These are phyloP conservation scores for Metschnikowia kunwiensis DNA, from an alignment of 805 yeast species.

Conservation along the genomic window DNA sequence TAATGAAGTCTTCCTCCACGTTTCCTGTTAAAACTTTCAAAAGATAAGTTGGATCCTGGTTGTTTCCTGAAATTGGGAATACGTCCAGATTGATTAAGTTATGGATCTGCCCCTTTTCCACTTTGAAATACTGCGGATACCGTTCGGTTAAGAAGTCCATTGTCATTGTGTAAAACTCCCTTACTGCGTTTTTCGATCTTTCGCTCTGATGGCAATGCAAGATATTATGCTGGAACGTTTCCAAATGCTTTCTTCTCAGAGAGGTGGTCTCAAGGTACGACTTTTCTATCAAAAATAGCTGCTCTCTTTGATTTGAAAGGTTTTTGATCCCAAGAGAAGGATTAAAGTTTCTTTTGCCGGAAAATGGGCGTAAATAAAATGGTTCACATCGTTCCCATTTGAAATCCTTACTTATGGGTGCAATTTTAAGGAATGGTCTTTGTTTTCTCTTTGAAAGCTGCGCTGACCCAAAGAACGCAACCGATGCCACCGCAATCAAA, in stretches of 20 bases:
- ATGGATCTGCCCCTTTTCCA: conserved; percentile 20
- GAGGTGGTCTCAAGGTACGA: conserved; percentile 49
- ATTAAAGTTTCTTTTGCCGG: conserved; percentile 33
- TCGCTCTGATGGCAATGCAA: conserved; percentile 22
- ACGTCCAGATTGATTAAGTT: conserved; percentile 42
- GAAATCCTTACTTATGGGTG: conserved; percentile 12
- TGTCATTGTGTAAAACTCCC: conserved; percentile 49
- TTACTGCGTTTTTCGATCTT: conserved; percentile 32
- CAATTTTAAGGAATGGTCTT: neutral
- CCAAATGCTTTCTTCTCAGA: conserved; percentile 34
- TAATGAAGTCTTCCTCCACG: conserved; percentile 62
- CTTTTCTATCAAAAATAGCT: conserved; percentile 61
- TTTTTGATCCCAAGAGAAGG: conserved; percentile 35
- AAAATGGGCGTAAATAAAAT: conserved; percentile 38
- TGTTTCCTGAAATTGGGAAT: conserved; percentile 27
- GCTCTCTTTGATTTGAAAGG: conserved; percentile 38
- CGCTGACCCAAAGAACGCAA: no score
- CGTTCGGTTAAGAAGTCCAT: conserved; percentile 39
- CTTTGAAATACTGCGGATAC: conserved; percentile 53
- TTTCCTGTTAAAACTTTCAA: conserved; percentile 29
- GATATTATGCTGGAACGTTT: conserved; percentile 24
- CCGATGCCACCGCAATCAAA: no score
- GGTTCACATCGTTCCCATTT: conserved; percentile 44
- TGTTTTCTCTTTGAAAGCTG: no score
- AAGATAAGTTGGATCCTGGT: conserved; percentile 21